These are phyloP conservation scores for Amanita polypyramis DNA, from an alignment of 768 basidiomycete genomes.

Conservation along the genomic window DNA sequence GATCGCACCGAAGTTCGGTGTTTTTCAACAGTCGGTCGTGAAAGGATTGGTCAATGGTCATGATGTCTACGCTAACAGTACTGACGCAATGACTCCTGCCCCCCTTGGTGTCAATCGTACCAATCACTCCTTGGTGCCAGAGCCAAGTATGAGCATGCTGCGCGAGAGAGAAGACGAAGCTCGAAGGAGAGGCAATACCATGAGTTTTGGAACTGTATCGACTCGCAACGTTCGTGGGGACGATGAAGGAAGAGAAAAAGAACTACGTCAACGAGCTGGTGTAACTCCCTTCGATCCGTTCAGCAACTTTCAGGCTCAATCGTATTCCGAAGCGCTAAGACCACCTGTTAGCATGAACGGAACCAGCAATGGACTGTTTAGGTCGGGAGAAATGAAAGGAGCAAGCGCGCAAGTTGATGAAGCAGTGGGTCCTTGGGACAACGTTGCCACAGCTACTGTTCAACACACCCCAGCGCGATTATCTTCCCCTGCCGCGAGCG, in stretches of 20 bases:
- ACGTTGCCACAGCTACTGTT: conserved; percentile 12
- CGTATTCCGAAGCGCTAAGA: conserved; percentile 1
- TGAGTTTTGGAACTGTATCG: conserved; percentile 24
- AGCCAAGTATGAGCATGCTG: conserved; percentile 8
- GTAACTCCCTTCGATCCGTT: conserved; percentile 68
- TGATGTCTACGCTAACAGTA: conserved; percentile 12
- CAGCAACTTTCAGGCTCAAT: conserved; percentile 41
- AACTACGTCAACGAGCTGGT: conserved; percentile 31
- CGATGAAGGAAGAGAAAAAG: conserved; percentile 50
- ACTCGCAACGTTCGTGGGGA: conserved; percentile 48
- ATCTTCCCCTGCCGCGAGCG: conserved; percentile 5
- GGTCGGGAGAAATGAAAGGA: conserved; percentile 5
- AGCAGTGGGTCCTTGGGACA: conserved; percentile 36
- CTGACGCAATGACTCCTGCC: conserved; percentile 23
- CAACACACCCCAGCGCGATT: conserved; percentile 25
- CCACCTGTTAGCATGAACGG: background rate
- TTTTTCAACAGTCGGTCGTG: conserved; percentile 11
- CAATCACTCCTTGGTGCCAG: conserved; percentile 17
- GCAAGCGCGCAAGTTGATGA: conserved; percentile 17
- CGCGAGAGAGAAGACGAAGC: conserved; percentile 34
- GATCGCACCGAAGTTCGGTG: background rate
- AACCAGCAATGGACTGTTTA: background rate
- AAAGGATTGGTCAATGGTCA: conserved; percentile 18
- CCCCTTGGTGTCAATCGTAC: conserved; percentile 36
- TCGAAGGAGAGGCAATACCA: conserved; percentile 26